Conservation (phyloP, 176 grass and related monocot species). For the Aegilops longissima region DNA sequence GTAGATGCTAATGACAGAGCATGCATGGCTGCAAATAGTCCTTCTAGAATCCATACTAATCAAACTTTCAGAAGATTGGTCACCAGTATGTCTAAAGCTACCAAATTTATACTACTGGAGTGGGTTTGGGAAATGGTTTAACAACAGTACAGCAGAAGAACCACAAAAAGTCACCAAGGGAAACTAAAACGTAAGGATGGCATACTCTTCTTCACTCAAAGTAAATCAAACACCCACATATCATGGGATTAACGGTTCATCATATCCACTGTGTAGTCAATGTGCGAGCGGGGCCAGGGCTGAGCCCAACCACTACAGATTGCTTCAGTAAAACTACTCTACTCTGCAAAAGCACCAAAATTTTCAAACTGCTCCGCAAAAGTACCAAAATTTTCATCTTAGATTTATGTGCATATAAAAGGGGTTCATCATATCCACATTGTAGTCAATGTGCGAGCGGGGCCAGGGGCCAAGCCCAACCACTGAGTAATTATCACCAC, state of each 20-base stretch:
- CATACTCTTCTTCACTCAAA: too few species aligned
- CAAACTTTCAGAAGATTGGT: background rate
- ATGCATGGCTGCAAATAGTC: background rate
- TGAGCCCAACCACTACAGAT: too few species aligned
- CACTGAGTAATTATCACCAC: background rate
- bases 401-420: too few species aligned
- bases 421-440: background rate
- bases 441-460: background rate
- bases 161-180: background rate
- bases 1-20: background rate
- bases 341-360: too few species aligned
- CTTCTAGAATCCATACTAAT: constrained; percentile 2
- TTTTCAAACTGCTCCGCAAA: too few species aligned
- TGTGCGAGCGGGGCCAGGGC: too few species aligned
- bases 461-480: background rate
- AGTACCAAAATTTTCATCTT: too few species aligned
- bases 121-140: background rate
- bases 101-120: background rate
- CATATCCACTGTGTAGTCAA: too few species aligned
- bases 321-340: too few species aligned
- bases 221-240: background rate
- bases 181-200: background rate
- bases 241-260: background rate
- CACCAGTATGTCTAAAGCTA: background rate
- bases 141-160: background rate